phyloP scores from a whole-genome alignment of 108 stramenopile genomes.

The Pseudonitzschia pungens region DNA sequence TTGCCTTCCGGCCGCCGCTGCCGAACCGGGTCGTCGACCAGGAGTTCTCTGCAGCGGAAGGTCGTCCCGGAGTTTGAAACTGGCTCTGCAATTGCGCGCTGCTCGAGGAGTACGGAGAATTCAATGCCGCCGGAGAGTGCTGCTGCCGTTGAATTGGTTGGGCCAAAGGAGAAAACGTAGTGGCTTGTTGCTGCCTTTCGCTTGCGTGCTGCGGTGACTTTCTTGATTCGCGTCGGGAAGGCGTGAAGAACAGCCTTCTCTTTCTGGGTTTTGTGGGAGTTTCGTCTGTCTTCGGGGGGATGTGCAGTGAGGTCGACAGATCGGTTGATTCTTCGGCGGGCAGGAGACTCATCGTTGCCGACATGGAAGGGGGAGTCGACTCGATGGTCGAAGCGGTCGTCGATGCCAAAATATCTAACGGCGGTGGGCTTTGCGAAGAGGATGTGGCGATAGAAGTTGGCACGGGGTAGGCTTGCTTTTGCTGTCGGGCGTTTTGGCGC shows the following conservation, averaged over 20 bases:
- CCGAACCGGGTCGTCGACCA: not conserved
- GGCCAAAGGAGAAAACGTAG: not conserved
- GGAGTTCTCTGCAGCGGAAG: not conserved
- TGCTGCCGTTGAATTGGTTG: not conserved
- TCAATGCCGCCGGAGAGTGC: not conserved
- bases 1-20: not conserved
- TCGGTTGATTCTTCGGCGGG: not conserved
- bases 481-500: constrained; percentile 4
- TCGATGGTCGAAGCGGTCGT: not conserved
- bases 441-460: not conserved
- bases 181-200: not conserved
- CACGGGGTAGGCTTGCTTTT: not conserved
- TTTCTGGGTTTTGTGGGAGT: constrained; percentile 16
- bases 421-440: constrained; percentile 3
- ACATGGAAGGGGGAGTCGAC: constrained; percentile 10
- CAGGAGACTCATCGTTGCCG: not conserved
- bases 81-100: not conserved
- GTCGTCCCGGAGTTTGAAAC: not conserved
- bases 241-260: constrained; percentile 12
- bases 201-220: not conserved
- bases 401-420: not conserved
- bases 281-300: not conserved
- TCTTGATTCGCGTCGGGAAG: constrained; percentile 2
- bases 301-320: not conserved
- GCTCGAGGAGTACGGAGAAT: not conserved